Percentiles rank a stretch among this genome's conserved stretches.
phyloP scores from a whole-genome alignment of 148 eudicot species.

The Rhododendron vialii region DNA sequence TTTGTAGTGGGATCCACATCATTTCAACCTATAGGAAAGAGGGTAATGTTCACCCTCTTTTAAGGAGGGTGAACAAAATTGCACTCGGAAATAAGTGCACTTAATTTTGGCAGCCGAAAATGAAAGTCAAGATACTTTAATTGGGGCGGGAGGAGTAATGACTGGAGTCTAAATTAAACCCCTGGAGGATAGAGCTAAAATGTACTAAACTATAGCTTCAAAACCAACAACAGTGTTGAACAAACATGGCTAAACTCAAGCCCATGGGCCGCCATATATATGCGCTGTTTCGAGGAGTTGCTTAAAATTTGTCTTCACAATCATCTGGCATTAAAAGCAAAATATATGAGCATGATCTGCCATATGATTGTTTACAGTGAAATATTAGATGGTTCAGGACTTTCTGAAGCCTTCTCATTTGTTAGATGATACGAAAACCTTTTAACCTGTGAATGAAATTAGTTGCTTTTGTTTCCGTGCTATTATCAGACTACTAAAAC shows the following conservation, averaged over 20 bases:
- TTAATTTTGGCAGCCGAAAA: neutral
- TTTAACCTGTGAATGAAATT: neutral
- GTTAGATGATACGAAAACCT: neutral
- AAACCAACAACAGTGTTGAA: neutral
- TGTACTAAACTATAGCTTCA: neutral
- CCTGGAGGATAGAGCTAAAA: neutral
- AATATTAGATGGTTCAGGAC: neutral
- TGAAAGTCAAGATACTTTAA: neutral
- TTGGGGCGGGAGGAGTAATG: neutral
- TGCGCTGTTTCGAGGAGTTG: neutral
- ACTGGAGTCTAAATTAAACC: neutral
- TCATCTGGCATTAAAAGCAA: neutral
- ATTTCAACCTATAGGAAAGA: too few relatives aligned
- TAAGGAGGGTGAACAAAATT: too few relatives aligned
- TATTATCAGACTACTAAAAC: constrained; percentile 7
- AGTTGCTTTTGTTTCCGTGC: constrained; percentile 6
- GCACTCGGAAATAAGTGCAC: neutral
- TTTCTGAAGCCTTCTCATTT: neutral
- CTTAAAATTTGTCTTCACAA: neutral
- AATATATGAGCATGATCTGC: neutral
- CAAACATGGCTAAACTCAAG: neutral
- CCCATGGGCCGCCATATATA: neutral
- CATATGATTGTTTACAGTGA: neutral
- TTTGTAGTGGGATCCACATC: too few relatives aligned
- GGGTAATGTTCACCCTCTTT: too few relatives aligned